Conservation (phyloP, 768 basidiomycete genomes). For the Suillus variegatus region DNA sequence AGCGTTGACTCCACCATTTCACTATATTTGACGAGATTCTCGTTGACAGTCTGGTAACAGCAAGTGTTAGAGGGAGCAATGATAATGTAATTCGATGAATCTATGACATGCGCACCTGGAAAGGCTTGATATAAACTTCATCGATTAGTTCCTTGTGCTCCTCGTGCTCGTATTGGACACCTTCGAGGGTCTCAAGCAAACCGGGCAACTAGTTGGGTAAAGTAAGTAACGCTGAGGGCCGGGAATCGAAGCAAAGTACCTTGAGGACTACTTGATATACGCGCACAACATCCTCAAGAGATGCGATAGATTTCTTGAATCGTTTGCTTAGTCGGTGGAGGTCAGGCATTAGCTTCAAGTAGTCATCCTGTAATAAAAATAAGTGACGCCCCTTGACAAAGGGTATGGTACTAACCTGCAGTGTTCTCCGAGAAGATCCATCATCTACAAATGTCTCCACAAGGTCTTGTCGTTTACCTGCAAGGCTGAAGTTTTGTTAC, state of each 20-base stretch:
- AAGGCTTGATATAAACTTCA: constrained; percentile 61
- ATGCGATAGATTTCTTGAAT: constrained; percentile 82
- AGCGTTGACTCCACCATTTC: constrained; percentile 98
- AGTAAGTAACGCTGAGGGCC: background rate
- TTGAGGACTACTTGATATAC: constrained; percentile 92
- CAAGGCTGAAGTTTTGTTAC: background rate
- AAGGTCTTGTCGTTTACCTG: constrained; percentile 84
- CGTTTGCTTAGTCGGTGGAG: constrained; percentile 89
- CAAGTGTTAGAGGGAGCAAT: background rate
- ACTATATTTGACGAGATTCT: constrained; percentile 71
- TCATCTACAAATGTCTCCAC: constrained; percentile 88
- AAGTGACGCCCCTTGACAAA: background rate
- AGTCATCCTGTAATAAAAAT: constrained; percentile 66
- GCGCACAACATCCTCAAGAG: constrained; percentile 92
- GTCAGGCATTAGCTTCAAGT: constrained; percentile 90
- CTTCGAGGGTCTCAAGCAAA: constrained; percentile 65
- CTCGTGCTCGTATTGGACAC: constrained; percentile 43
- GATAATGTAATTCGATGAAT: background rate
- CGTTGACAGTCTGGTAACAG: constrained; percentile 53
- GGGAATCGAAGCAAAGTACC: constrained; percentile 38
- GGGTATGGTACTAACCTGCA: constrained; percentile 57
- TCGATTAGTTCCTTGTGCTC: constrained; percentile 59
- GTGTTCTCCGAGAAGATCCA: constrained; percentile 60
- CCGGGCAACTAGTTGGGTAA: constrained; percentile 63
- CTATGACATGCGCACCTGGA: constrained; percentile 49